phyloP scores from a whole-genome alignment of 116 monocot species.

The Cymodocea nodosa region DNA sequence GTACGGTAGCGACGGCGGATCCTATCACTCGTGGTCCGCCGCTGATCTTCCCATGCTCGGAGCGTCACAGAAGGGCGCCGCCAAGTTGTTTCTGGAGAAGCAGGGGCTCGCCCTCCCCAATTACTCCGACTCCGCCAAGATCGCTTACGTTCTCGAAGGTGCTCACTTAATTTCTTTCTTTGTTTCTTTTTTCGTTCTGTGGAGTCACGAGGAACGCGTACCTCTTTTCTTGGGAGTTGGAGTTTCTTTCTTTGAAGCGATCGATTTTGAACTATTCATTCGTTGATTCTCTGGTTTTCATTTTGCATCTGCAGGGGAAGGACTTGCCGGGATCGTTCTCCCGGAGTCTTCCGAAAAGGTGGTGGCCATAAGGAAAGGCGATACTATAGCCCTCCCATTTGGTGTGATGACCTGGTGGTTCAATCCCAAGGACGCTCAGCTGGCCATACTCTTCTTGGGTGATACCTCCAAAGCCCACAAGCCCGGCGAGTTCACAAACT shows the following conservation, averaged over 20 bases:
- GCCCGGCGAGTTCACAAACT: conserved; percentile 64
- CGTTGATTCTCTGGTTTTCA: too few species aligned
- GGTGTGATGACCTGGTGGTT: conserved; percentile 86
- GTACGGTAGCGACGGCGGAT: conserved; percentile 45
- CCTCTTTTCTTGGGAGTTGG: too few species aligned
- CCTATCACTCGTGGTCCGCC: conserved; percentile 43
- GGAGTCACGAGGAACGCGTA: too few species aligned
- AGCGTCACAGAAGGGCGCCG: conserved; percentile 48
- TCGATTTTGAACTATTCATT: too few species aligned
- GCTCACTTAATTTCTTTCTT: not conserved
- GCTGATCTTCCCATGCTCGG: conserved; percentile 65
- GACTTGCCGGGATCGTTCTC: conserved; percentile 50
- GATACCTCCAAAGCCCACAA: conserved; percentile 78
- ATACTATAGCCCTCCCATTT: conserved; percentile 70
- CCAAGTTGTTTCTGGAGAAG: conserved; percentile 47
- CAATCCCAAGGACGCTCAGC: conserved; percentile 48
- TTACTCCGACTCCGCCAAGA: conserved; percentile 73
- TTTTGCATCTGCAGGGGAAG: conserved; percentile 22
- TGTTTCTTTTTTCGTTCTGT: too few species aligned
- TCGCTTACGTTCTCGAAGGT: conserved; percentile 86
- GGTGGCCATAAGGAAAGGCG: conserved; percentile 48
- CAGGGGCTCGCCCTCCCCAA: conserved; percentile 57
- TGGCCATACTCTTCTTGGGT: conserved; percentile 73
- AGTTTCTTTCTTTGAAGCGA: too few species aligned
- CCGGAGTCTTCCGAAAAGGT: conserved; percentile 68